A percentile compares a stretch with the other conserved stretches of the same genome.
These are phyloP conservation scores for Xylaria sp. DNA, from an alignment of 2,329 filamentous ascomycete genomes.

Conservation along the genomic window DNA sequence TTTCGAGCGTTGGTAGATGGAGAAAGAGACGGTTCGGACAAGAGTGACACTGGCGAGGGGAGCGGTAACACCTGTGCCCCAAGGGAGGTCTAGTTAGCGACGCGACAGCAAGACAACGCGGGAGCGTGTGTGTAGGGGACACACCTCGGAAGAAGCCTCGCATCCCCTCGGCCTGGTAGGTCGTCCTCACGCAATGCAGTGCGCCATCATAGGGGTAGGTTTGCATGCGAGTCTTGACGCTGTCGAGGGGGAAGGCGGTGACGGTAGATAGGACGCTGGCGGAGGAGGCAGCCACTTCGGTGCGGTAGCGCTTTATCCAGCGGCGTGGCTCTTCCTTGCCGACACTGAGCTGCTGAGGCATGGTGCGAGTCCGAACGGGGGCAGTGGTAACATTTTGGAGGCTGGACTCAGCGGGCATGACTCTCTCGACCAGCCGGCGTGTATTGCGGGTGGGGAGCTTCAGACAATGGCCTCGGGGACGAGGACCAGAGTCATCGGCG, in stretches of 20 bases:
- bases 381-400: conserved; percentile 58
- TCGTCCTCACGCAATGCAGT: conserved; percentile 77
- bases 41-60: conserved; percentile 83
- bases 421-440: conserved; percentile 48
- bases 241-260: conserved; percentile 86
- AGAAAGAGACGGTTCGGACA: conserved; percentile 81
- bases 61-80: conserved; percentile 72
- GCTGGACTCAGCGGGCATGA: conserved; percentile 54
- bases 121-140: conserved; percentile 36
- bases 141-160: conserved; percentile 84
- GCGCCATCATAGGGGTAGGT: conserved; percentile 83
- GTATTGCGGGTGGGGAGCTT: conserved; percentile 54
- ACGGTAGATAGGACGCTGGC: conserved; percentile 83
- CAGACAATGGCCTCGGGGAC: conserved; percentile 60
- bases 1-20: conserved; percentile 82
- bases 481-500: conserved; percentile 68
- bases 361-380: conserved; percentile 54
- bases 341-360: conserved; percentile 52
- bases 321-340: conserved; percentile 50
- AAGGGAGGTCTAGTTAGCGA: conserved; percentile 25
- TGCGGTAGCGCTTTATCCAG: conserved; percentile 81
- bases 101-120: background rate
- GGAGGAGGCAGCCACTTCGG: conserved; percentile 80
- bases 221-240: conserved; percentile 90
- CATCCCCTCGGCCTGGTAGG: conserved; percentile 77